Conservation (phyloP, 176 grass and related monocot genomes). For the Eremochloa ophiuroides region DNA sequence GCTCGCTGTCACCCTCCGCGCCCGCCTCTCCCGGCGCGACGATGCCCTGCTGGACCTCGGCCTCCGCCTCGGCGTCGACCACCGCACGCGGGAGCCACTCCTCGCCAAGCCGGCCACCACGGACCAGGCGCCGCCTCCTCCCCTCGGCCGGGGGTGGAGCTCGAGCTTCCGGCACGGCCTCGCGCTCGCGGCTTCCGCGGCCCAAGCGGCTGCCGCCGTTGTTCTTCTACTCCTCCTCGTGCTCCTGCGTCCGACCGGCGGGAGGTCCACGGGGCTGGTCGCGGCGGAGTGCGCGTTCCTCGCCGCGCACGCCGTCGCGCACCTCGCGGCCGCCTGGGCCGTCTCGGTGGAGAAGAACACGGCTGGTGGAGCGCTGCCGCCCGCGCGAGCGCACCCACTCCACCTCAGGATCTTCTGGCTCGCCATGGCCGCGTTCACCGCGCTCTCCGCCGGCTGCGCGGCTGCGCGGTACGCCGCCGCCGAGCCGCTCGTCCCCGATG, state of each 20-base stretch:
- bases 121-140: not conserved
- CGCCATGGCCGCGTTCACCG: not conserved
- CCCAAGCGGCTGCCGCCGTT: slow-evolving; percentile 21
- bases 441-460: slow-evolving; percentile 18
- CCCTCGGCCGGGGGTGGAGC: not conserved
- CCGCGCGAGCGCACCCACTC: slow-evolving; percentile 2
- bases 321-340: slow-evolving; percentile 28
- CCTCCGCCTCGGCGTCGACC: not conserved
- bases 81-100: slow-evolving; percentile 27
- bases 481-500: slow-evolving; percentile 24
- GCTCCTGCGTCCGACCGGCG: not conserved
- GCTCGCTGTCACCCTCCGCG: not conserved
- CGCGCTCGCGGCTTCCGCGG: slow-evolving; percentile 20
- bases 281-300: slow-evolving; percentile 40
- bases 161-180: slow-evolving; percentile 1
- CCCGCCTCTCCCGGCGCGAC: not conserved
- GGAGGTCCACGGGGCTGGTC: not conserved
- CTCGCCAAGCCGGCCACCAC: not conserved
- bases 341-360: slow-evolving; percentile 31
- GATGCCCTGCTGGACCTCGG: no score
- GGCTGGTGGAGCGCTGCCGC: not conserved
- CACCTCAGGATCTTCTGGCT: slow-evolving; percentile 57
- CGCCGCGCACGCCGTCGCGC: slow-evolving; percentile 34
- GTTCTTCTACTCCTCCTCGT: slow-evolving; percentile 37
- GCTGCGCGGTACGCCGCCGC: slow-evolving; percentile 20